Evolutionary conservation across 495 filamentous ascomycete genomes (phyloP), one percentile per base, ranked within the genome.

Genomic region (Trypethelium eluteriae): DNA sequence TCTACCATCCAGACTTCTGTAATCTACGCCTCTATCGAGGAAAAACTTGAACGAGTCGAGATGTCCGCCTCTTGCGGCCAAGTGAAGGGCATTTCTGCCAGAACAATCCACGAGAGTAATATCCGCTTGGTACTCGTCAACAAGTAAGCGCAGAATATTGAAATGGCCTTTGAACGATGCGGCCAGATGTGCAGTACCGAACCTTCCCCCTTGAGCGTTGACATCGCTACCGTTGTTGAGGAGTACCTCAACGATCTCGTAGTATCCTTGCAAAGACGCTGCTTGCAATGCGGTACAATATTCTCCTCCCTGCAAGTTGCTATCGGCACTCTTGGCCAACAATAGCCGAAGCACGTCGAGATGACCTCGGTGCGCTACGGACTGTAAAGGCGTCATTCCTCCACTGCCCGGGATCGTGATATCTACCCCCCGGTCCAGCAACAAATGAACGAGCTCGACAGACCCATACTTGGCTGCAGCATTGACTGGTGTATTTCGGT

Each of bases 231-330:
- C 66, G 34, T 36, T 9, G 3, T 71, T 59, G 16, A 70, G 41
- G 39, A 67, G 65, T 39, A 53, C 7, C 65, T 69, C 25, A n/a
- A 67, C 68, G 25, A 69, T 57, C 65, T 62, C 50, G 2, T 63
- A 14, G 46, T 67, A 38, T 16, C 66, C 68, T 34, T 36, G 35
- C 2, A 14, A 18, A 34, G 66, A 69, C 38, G 70, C 70, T 1
- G 66, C 69, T 1, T 64, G 57, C 2, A 70, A 61, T 12, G 70
- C 70, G 53, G 46, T 71, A 38, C 66, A 63, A 64, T 71, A 69
- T 2, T 61, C 32, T n/a, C 66, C 69, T 7, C 66, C 69, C 53
- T 64, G 66, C 0, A 66, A 63, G 38, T 71, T 71, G 16, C 71
- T 66, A 59, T 71, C 68, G n/a, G 71, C 69, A 16, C 62, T 62